phyloP scores from a whole-genome alignment of 129 eudicot genomes.

The Flaveria sonorensis region DNA sequence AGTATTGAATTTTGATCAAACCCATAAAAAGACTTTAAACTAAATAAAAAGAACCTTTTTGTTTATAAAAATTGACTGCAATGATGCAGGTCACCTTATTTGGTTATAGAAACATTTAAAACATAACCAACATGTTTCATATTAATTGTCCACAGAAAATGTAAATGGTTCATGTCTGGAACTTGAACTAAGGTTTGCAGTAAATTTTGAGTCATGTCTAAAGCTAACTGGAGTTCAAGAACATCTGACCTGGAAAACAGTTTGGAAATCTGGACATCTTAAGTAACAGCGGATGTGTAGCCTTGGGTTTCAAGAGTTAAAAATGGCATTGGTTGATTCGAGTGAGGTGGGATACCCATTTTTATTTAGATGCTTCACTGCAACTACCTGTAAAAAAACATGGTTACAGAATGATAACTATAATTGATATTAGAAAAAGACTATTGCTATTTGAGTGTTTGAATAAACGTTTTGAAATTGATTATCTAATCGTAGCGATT shows the following conservation, averaged over 20 bases:
- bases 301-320: slow-evolving; percentile 85
- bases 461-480: no score
- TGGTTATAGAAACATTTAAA: slow-evolving; percentile 60
- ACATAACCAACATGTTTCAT: slow-evolving; percentile 93
- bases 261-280: slow-evolving; percentile 88
- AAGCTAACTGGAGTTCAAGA: slow-evolving; percentile 70
- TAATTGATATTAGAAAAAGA: no score
- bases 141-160: slow-evolving; percentile 68
- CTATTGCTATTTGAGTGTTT: no score
- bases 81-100: slow-evolving; percentile 65
- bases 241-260: slow-evolving; percentile 79
- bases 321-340: slow-evolving; percentile 66
- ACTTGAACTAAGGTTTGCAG: slow-evolving; percentile 74
- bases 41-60: no score
- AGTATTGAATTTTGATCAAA: no score
- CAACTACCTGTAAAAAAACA: no score
- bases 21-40: no score
- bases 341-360: slow-evolving; percentile 53
- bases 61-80: no score
- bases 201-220: slow-evolving; percentile 71
- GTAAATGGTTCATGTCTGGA: slow-evolving; percentile 63
- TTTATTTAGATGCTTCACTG: no score
- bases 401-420: no score
- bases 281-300: slow-evolving; percentile 73
- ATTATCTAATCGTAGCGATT: no score